A percentile compares a stretch with the other conserved stretches of the same genome.
These are phyloP conservation scores for Pleurotus djamor DNA, from an alignment of 768 basidiomycete species.

Conservation along the genomic window DNA sequence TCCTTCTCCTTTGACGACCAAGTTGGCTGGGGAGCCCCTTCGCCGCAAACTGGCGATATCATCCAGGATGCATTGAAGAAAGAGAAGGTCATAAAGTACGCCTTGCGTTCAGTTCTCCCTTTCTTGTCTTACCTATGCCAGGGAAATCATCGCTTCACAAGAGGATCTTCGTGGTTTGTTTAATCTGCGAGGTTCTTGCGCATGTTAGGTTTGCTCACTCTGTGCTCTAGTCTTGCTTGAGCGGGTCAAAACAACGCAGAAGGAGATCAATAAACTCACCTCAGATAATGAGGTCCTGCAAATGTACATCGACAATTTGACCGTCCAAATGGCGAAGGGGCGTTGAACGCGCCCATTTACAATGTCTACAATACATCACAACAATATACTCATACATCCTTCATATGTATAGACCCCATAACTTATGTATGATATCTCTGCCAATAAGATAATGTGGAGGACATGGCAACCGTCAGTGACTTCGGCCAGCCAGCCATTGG, in stretches of 20 bases:
- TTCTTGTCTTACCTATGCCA: conserved; percentile 23
- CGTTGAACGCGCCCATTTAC: conserved; percentile 34
- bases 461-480: conserved; percentile 44
- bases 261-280: conserved; percentile 76
- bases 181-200: neutral
- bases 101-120: conserved; percentile 7
- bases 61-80: conserved; percentile 77
- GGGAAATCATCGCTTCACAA: conserved; percentile 75
- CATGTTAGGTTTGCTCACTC: neutral
- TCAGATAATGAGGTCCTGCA: conserved; percentile 83
- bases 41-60: conserved; percentile 52
- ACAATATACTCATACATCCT: neutral
- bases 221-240: conserved; percentile 53
- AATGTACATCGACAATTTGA: conserved; percentile 89
- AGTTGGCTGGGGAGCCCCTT: conserved; percentile 47
- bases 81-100: conserved; percentile 76
- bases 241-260: conserved; percentile 68
- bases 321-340: conserved; percentile 82
- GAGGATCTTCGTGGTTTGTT: conserved; percentile 72
- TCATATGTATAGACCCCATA: neutral
- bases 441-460: neutral
- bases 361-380: neutral
- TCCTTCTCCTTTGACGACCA: conserved; percentile 42
- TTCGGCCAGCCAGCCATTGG: conserved; percentile 79
- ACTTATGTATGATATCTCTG: neutral